phyloP scores from a whole-genome alignment of 306 rosid species.

The Mucuna pruriens region DNA sequence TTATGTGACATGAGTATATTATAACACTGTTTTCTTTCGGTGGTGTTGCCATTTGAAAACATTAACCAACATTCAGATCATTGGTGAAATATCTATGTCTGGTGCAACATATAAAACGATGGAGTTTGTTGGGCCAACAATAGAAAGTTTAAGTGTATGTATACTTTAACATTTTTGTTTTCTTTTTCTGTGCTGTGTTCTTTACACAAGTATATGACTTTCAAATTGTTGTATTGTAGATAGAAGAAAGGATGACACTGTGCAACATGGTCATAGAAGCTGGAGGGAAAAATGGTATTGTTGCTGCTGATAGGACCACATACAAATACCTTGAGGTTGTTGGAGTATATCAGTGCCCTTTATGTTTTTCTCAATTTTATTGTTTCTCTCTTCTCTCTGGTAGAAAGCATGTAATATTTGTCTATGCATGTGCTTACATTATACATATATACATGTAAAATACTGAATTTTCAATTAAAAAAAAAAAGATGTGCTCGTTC shows the following conservation, averaged over 20 bases:
- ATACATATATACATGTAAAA: not conserved
- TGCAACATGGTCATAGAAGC: constrained; percentile 98
- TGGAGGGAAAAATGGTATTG: constrained; percentile 85
- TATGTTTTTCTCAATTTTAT: not conserved
- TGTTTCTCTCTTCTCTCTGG: not conserved
- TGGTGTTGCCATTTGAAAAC: constrained; percentile 28
- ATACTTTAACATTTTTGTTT: not conserved
- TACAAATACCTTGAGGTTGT: constrained; percentile 85
- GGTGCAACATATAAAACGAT: constrained; percentile 91
- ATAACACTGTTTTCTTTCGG: not conserved
- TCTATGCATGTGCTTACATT: not conserved
- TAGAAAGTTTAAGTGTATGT: constrained; percentile 78
- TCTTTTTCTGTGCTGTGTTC: not conserved
- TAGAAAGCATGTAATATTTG: not conserved
- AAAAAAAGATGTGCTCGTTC: not conserved
- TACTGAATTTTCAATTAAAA: not conserved
- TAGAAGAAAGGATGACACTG: constrained; percentile 94
- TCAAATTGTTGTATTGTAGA: constrained; percentile 41
- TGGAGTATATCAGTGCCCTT: constrained; percentile 14
- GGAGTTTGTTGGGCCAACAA: constrained; percentile 83
- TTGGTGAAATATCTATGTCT: constrained; percentile 88
- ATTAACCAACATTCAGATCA: constrained; percentile 56
- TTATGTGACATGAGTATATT: not conserved
- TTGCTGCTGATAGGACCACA: constrained; percentile 79
- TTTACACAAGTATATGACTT: constrained; percentile 20